A percentile compares a stretch with the other conserved stretches of the same genome.
These are phyloP conservation scores for Suhomyces atakaporum DNA, from an alignment of 1,139 yeast genomes.

Conservation along the genomic window DNA sequence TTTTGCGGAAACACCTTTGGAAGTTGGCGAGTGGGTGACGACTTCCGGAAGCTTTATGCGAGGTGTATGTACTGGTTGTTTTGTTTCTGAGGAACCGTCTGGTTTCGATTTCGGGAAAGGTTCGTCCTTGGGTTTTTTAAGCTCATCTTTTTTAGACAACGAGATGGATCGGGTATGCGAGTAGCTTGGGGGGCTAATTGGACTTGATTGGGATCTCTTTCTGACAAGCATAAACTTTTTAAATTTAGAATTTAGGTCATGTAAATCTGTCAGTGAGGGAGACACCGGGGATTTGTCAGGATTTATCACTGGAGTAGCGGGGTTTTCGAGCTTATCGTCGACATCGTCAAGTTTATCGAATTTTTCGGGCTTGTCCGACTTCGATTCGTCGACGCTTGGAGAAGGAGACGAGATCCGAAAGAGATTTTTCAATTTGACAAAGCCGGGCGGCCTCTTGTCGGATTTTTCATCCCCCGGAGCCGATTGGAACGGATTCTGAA, in stretches of 20 bases:
- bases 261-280: no score
- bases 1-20: slow-evolving; percentile 3
- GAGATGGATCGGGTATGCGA: slow-evolving; percentile 7
- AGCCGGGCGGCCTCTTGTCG: slow-evolving; percentile 17
- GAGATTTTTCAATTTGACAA: slow-evolving; percentile 18
- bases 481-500: slow-evolving; percentile 7
- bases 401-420: slow-evolving; percentile 14
- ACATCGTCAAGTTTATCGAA: neutral
- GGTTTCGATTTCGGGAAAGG: no score
- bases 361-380: no score
- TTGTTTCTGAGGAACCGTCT: slow-evolving; percentile 11
- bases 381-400: no score
- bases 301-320: no score
- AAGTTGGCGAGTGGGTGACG: slow-evolving; percentile 10
- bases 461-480: slow-evolving; percentile 8
- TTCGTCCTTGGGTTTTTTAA: slow-evolving; percentile 2
- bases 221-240: slow-evolving; percentile 22
- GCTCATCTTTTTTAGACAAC: slow-evolving; percentile 1
- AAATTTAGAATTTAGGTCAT: slow-evolving; percentile 3
- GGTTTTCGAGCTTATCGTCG: no score
- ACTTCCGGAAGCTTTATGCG: slow-evolving; percentile 13
- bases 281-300: no score
- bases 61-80: slow-evolving; percentile 5
- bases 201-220: slow-evolving; percentile 29
- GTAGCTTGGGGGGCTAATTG: slow-evolving; percentile 17